Percentiles rank a stretch among this genome's conserved stretches.
phyloP scores from a whole-genome alignment of 2,329 filamentous ascomycete species.

The Ophiostoma himal-ulmi region DNA sequence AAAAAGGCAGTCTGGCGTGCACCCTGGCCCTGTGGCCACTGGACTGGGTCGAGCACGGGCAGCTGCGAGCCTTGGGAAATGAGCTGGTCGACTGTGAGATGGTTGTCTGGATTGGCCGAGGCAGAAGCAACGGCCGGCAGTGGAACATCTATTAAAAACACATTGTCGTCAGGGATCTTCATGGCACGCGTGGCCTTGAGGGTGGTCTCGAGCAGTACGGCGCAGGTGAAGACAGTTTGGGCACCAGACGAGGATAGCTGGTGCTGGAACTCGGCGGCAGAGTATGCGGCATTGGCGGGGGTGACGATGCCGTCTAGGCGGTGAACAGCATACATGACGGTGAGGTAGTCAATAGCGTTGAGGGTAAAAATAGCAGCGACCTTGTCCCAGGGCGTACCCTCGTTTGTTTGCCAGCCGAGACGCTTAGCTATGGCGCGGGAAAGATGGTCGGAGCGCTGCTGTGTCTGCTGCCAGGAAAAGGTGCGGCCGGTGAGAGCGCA shows the following conservation, averaged over 20 bases:
- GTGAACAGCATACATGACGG: conserved; percentile 49
- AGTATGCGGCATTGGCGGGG: conserved; percentile 66
- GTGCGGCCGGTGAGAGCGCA: conserved; percentile 29
- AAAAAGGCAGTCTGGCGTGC: conserved; percentile 59
- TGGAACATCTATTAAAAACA: conserved; percentile 61
- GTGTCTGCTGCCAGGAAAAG: conserved; percentile 22
- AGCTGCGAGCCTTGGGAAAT: conserved; percentile 41
- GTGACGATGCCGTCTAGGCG: conserved; percentile 56
- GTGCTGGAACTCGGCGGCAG: conserved; percentile 57
- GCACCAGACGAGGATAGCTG: conserved; percentile 61
- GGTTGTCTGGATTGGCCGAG: background rate
- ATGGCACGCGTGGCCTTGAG: conserved; percentile 56
- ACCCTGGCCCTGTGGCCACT: conserved; percentile 51
- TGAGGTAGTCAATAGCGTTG: conserved; percentile 62
- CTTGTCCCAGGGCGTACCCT: conserved; percentile 71
- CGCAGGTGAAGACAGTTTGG: conserved; percentile 63
- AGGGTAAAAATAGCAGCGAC: conserved; percentile 64
- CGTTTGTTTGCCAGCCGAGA: conserved; percentile 63
- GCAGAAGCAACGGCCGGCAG: conserved; percentile 27
- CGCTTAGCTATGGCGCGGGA: conserved; percentile 55
- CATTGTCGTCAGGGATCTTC: conserved; percentile 54
- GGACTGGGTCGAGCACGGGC: conserved; percentile 41
- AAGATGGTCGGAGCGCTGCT: conserved; percentile 24
- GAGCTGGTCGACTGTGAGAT: conserved; percentile 57
- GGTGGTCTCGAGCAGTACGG: conserved; percentile 55